Conservation (phyloP, 2,329 filamentous ascomycete species). For the Claviceps sp. region DNA sequence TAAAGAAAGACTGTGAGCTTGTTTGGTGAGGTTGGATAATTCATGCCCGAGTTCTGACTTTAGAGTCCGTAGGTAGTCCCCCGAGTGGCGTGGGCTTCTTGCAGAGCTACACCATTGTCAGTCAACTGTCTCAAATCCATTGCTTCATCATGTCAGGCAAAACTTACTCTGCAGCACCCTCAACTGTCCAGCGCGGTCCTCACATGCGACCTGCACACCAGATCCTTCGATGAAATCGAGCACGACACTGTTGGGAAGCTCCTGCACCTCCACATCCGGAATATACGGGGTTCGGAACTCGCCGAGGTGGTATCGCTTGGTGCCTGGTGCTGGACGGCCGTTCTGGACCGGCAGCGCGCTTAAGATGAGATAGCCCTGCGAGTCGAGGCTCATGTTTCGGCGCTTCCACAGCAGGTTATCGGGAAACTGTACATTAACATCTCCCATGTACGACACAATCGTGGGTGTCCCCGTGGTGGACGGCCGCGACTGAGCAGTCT, state of each 20-base stretch:
- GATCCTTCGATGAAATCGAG: slow-evolving; percentile 48
- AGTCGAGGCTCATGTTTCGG: slow-evolving; percentile 74
- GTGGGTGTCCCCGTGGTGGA: slow-evolving; percentile 20
- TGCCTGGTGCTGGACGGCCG: slow-evolving; percentile 29
- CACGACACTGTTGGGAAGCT: slow-evolving; percentile 74
- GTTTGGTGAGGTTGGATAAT: background rate
- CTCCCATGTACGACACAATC: slow-evolving; percentile 59
- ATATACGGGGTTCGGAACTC: slow-evolving; percentile 70
- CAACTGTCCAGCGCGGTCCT: slow-evolving; percentile 44
- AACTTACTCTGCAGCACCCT: slow-evolving; percentile 40
- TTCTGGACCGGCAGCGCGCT: slow-evolving; percentile 46
- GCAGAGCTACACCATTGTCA: slow-evolving; percentile 15
- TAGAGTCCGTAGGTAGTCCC: slow-evolving; percentile 19
- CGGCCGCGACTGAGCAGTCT: slow-evolving; percentile 12
- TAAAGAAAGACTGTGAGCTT: background rate
- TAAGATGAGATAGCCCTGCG: slow-evolving; percentile 70
- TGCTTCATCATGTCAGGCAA: background rate
- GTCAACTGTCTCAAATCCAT: background rate
- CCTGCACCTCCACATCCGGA: slow-evolving; percentile 83
- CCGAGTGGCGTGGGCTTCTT: slow-evolving; percentile 23
- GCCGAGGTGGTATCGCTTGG: slow-evolving; percentile 72
- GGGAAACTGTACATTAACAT: slow-evolving; percentile 94
- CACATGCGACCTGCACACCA: slow-evolving; percentile 50
- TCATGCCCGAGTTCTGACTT: background rate
- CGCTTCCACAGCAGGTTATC: slow-evolving; percentile 96